Percentiles rank a stretch among this genome's conserved stretches.
These are phyloP conservation scores for Exophiala aquamarina DNA, from an alignment of 2,329 filamentous ascomycete species.

Conservation along the genomic window DNA sequence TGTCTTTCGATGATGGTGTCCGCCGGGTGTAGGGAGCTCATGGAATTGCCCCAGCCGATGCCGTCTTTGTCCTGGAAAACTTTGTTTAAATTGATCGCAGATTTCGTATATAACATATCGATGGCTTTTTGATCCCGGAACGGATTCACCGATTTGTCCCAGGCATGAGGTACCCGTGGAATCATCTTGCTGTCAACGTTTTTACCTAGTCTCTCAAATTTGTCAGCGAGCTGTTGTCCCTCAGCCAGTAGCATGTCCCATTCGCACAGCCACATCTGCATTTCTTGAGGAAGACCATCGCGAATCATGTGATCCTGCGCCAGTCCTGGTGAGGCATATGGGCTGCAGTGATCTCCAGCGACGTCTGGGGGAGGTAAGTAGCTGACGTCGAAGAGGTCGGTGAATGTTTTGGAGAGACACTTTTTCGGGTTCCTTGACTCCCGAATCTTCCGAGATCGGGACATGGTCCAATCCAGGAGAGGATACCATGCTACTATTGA, in stretches of 20 bases:
- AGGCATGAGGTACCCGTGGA: slow-evolving; percentile 46
- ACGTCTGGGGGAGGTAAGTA: slow-evolving; percentile 48
- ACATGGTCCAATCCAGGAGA: slow-evolving; percentile 61
- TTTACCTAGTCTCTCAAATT: slow-evolving; percentile 44
- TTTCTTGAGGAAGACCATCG: slow-evolving; percentile 56
- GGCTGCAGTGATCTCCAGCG: slow-evolving; percentile 50
- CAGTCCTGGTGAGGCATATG: slow-evolving; percentile 60
- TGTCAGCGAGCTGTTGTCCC: slow-evolving; percentile 47
- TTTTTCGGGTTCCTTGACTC: slow-evolving; percentile 54
- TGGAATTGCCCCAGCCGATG: slow-evolving; percentile 20
- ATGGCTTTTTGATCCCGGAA: slow-evolving; percentile 45
- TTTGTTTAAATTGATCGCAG: slow-evolving; percentile 43
- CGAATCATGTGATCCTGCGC: slow-evolving; percentile 55
- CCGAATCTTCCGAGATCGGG: slow-evolving; percentile 58
- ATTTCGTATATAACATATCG: slow-evolving; percentile 43
- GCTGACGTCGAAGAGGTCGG: slow-evolving; percentile 49
- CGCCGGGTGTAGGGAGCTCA: slow-evolving; percentile 23
- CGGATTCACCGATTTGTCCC: slow-evolving; percentile 50
- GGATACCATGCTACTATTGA: slow-evolving; percentile 64
- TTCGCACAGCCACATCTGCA: slow-evolving; percentile 64
- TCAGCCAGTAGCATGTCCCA: slow-evolving; percentile 68
- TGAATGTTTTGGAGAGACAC: slow-evolving; percentile 48
- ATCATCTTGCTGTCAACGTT: slow-evolving; percentile 47
- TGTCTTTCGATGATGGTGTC: slow-evolving; percentile 24
- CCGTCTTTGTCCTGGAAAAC: slow-evolving; percentile 36